phyloP scores from a whole-genome alignment of 352 stramenopile species.

The Phytophthora sojae region DNA sequence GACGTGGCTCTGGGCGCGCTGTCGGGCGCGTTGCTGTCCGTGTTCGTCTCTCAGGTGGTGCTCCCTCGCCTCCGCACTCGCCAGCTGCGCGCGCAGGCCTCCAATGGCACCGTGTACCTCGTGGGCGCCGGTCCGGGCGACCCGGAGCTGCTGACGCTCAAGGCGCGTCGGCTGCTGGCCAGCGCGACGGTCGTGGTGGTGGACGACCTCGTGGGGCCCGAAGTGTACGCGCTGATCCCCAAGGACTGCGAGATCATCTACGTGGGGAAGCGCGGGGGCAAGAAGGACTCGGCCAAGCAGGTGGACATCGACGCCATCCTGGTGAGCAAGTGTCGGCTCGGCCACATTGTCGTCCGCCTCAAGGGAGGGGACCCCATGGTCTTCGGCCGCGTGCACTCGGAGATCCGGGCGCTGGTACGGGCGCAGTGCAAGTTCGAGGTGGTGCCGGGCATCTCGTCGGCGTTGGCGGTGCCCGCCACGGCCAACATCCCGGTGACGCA shows the following conservation, averaged over 20 bases:
- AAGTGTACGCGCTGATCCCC: slow-evolving; percentile 63
- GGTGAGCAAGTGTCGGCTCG: slow-evolving; percentile 55
- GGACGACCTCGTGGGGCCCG: slow-evolving; percentile 68
- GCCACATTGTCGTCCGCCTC: slow-evolving; percentile 70
- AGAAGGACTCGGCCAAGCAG: slow-evolving; percentile 72
- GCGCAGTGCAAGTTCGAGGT: slow-evolving; percentile 67
- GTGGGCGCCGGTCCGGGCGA: slow-evolving; percentile 71
- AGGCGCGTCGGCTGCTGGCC: slow-evolving; percentile 52
- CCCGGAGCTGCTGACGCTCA: slow-evolving; percentile 62
- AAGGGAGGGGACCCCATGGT: slow-evolving; percentile 81
- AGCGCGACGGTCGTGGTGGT: slow-evolving; percentile 68
- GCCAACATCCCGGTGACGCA: slow-evolving; percentile 75
- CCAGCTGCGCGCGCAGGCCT: slow-evolving; percentile 31
- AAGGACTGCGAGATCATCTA: slow-evolving; percentile 69
- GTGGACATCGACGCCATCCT: slow-evolving; percentile 71
- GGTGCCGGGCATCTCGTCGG: slow-evolving; percentile 74
- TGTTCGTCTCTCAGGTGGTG: slow-evolving; percentile 42
- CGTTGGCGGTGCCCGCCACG: slow-evolving; percentile 62
- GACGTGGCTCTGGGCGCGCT: slow-evolving; percentile 58
- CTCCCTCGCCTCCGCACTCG: slow-evolving; percentile 38
- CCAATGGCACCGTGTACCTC: slow-evolving; percentile 63
- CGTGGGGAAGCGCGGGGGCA: slow-evolving; percentile 74
- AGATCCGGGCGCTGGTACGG: slow-evolving; percentile 63
- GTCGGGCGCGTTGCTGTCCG: slow-evolving; percentile 50
- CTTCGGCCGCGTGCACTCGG: slow-evolving; percentile 76